A percentile compares a stretch with the other conserved stretches of the same genome.
Evolutionary conservation across 1,139 yeast genomes (phyloP).

Genomic region (Sugiyamaella sp.): DNA sequence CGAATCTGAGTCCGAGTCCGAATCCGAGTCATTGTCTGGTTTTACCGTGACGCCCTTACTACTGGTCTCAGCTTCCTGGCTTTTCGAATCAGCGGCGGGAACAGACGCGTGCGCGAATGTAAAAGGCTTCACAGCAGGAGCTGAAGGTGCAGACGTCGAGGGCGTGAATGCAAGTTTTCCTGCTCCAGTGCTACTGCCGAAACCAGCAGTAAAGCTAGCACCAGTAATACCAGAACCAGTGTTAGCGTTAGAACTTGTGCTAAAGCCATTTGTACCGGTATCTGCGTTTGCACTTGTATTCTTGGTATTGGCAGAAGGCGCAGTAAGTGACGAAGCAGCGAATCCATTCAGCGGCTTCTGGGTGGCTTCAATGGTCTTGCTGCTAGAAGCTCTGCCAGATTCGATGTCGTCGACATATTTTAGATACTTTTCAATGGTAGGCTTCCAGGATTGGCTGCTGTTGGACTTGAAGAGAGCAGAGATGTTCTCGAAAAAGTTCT

Average conservation of each 20-base stretch:
- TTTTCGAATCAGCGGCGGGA: slow-evolving; percentile 3
- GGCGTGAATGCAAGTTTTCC: no score
- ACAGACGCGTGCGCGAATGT: slow-evolving; percentile 7
- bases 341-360: slow-evolving; percentile 1
- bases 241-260: no score
- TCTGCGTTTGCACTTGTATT: no score
- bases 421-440: slow-evolving; percentile 61
- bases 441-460: slow-evolving; percentile 60
- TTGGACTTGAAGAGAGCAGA: slow-evolving; percentile 49
- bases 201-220: no score
- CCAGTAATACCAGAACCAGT: no score
- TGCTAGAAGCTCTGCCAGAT: slow-evolving; percentile 26
- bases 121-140: no score
- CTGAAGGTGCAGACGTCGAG: no score
- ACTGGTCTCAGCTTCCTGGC: slow-evolving; percentile 7
- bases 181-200: no score
- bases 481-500: slow-evolving; percentile 59
- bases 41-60: slow-evolving; percentile 36
- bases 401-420: slow-evolving; percentile 54
- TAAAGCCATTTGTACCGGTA: no score
- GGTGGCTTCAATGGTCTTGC: background rate
- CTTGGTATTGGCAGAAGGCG: no score
- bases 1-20: slow-evolving; percentile 44
- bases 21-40: slow-evolving; percentile 32
- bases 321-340: no score